These are phyloP conservation scores for Vitis rotundifolia DNA, from an alignment of 164 flowering plant species.

Conservation along the genomic window DNA sequence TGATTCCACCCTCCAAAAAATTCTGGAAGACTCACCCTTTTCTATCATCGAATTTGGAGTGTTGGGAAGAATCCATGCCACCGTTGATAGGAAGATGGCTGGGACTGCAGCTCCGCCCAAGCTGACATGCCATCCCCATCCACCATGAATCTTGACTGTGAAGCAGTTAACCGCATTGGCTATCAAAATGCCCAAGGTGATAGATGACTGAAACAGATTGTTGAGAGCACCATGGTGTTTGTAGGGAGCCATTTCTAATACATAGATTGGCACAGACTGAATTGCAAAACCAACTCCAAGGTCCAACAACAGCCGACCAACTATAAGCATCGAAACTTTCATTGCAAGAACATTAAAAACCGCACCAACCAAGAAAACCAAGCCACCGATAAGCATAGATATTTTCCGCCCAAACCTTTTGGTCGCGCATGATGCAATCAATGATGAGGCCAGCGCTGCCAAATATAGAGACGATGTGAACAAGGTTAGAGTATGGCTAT, in stretches of 20 bases:
- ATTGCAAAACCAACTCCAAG: slow-evolving; percentile 21
- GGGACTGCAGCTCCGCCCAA: slow-evolving; percentile 20
- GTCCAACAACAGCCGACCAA: slow-evolving; percentile 18
- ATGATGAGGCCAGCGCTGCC: no score
- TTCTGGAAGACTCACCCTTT: slow-evolving; percentile 3
- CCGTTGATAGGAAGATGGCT: slow-evolving; percentile 13
- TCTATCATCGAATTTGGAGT: slow-evolving; percentile 23
- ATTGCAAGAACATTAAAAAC: slow-evolving; percentile 14
- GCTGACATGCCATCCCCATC: slow-evolving; percentile 22
- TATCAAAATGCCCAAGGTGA: slow-evolving; percentile 12
- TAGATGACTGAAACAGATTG: slow-evolving; percentile 15
- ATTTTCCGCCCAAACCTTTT: slow-evolving; percentile 4
- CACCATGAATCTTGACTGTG: slow-evolving; percentile 16
- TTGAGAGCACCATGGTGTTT: slow-evolving; percentile 16
- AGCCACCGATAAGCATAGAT: slow-evolving; percentile 16
- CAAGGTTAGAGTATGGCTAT: no score
- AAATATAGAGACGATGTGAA: no score
- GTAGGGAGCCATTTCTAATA: slow-evolving; percentile 25
- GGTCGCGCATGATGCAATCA: slow-evolving; percentile 15
- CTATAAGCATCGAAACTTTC: slow-evolving; percentile 16
- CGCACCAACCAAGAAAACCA: slow-evolving; percentile 14
- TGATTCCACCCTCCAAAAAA: no score
- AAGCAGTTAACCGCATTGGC: slow-evolving; percentile 19
- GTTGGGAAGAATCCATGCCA: slow-evolving; percentile 5
- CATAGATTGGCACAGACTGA: slow-evolving; percentile 24